These are phyloP conservation scores for Yarrowia yakushimensis DNA, from an alignment of 805 yeast genomes.

Conservation along the genomic window DNA sequence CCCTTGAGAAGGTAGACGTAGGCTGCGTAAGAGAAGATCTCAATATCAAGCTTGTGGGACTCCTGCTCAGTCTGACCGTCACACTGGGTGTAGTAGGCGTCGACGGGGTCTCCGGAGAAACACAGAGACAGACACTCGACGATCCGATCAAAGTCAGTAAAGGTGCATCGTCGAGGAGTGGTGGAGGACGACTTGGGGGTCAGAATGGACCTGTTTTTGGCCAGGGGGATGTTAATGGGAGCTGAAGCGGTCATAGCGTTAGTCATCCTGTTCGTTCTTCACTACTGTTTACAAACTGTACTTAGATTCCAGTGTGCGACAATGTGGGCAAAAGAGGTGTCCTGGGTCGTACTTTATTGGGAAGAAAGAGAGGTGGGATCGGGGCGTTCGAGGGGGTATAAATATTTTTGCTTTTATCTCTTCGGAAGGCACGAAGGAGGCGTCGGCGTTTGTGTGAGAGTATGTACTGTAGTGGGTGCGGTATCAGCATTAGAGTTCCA, in stretches of 20 bases:
- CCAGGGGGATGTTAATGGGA: neutral
- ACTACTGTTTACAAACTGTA: slow-evolving; percentile 20
- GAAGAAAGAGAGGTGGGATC: neutral
- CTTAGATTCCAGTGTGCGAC: slow-evolving; percentile 21
- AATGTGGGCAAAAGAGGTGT: slow-evolving; percentile 13
- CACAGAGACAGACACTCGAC: slow-evolving; percentile 16
- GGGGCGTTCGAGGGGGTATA: slow-evolving; percentile 10
- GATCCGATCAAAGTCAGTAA: neutral
- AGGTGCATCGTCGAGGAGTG: slow-evolving; percentile 1
- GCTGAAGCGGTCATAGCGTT: neutral
- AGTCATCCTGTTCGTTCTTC: slow-evolving; percentile 1
- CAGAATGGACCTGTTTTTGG: too few species aligned
- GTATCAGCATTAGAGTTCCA: neutral
- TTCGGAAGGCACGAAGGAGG: slow-evolving; percentile 18
- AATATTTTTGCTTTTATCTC: slow-evolving; percentile 13
- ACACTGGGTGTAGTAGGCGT: slow-evolving; percentile 29
- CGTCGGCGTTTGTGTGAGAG: neutral
- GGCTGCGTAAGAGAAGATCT: slow-evolving; percentile 51
- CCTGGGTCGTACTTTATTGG: slow-evolving; percentile 9
- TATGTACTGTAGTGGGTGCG: neutral
- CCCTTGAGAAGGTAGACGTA: slow-evolving; percentile 52
- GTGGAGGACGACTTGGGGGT: neutral
- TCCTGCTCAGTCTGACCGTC: slow-evolving; percentile 40
- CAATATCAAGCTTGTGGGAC: slow-evolving; percentile 44
- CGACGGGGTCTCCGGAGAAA: slow-evolving; percentile 18